Base-by-base conservation (phyloP, 176 grass and related monocot species). In the Aegilops sharonensis region DNA sequence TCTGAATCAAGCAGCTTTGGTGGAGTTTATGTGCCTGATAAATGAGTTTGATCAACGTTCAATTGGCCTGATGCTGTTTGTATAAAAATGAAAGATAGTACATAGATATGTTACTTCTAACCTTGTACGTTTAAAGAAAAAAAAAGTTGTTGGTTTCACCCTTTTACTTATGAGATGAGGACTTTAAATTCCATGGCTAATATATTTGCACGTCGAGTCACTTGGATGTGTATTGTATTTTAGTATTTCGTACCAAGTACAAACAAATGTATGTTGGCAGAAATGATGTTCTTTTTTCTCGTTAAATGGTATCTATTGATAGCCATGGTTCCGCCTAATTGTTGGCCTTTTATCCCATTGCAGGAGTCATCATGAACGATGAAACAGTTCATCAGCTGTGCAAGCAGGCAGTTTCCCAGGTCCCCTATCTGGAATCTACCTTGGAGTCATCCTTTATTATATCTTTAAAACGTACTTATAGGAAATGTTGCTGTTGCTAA, bases 391-490 rank as follows among this genome's bases (percentile, higher is more conserved):
- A 99, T 88, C 97, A 99, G 83, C 82, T 99, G 32, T 99, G 97
- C 90, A 99, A 94, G 80, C 97, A 99, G 43, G 97, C 97, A 79
- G 92, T 99, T 91, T 94, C 94, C 72, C 97, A 99, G 92, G 94
- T 99, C n/a, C 12, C 47, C 29, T 52, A 60, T 77, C 11, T 54
- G 60, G 30, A 64, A 72, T 27, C 30, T 7, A 0, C 77, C 63
- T 69, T 87, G 27, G 27, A 27, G 27, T 27, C 27, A 27, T 27
- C 27, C 27, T 27, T 27, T 27, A 27, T 1, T 27, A 27, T 27
- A 27, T 27, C 27, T 27, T 27, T 27, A 27, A 27, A 27, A 27
- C 27, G 27, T 11, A 11, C 2, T 77, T 54, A 32, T 4, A 68
- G 39, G 73, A 91, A 36, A 35, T 35, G 1, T 59, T 36, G 54